phyloP scores from a whole-genome alignment of 257 asterid genomes.

The Solanum etuberosum region DNA sequence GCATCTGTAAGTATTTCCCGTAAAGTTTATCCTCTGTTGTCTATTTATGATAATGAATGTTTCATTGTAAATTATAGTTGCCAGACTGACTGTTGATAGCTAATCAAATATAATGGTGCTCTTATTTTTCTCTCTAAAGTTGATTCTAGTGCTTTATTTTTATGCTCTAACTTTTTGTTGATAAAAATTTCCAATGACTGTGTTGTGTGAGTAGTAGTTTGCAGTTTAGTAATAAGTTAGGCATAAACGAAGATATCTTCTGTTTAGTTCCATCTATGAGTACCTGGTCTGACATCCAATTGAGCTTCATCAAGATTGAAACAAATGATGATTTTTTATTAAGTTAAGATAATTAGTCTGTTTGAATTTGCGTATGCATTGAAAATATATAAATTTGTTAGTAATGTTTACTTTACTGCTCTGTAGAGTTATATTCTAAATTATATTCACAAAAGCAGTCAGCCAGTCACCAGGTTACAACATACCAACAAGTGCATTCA shows the following conservation, averaged over 20 bases:
- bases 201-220: not conserved
- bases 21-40: not conserved
- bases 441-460: not conserved
- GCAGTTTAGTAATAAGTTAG: not conserved
- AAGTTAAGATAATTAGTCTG: not conserved
- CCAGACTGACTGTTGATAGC: not conserved
- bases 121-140: not conserved
- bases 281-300: not conserved
- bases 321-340: not conserved
- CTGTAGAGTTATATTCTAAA: not conserved
- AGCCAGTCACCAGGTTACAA: not conserved
- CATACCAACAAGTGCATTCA: not conserved
- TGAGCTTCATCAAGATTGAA: not conserved
- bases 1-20: slow-evolving; percentile 58
- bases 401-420: not conserved
- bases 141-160: not conserved
- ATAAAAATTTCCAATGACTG: not conserved
- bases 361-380: not conserved
- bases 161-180: not conserved
- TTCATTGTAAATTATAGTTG: not conserved
- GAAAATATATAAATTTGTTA: not conserved
- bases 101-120: not conserved
- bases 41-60: not conserved
- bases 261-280: not conserved
- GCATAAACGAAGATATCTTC: not conserved